These are phyloP conservation scores for Tolypocladium tropicale DNA, from an alignment of 2,329 filamentous ascomycete genomes.

Conservation along the genomic window DNA sequence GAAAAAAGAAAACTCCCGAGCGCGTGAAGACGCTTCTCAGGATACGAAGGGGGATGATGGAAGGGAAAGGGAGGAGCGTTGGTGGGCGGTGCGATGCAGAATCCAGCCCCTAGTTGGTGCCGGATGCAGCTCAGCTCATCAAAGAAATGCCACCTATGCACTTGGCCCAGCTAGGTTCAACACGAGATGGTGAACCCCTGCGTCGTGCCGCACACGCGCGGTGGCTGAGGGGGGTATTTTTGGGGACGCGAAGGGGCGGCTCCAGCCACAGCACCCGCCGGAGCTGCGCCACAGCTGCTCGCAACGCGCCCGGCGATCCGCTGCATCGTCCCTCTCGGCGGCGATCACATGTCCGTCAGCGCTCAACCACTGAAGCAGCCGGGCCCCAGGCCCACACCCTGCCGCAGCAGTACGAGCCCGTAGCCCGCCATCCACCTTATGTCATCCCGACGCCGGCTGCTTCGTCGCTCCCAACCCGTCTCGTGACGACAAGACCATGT, in stretches of 20 bases:
- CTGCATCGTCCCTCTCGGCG: neutral
- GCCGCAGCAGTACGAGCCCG: neutral
- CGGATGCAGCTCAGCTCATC: constrained; percentile 1
- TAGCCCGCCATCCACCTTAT: neutral
- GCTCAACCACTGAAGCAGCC: neutral
- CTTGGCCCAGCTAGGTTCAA: neutral
- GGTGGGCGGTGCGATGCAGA: neutral
- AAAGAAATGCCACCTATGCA: constrained; percentile 5
- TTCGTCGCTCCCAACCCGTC: neutral
- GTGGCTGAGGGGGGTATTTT: neutral
- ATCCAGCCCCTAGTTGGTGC: neutral
- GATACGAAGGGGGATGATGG: neutral
- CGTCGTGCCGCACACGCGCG: neutral
- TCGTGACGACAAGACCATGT: neutral
- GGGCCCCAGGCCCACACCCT: neutral
- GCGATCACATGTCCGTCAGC: neutral
- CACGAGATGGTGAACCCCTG: constrained; percentile 1
- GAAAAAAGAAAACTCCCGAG: constrained; percentile 6
- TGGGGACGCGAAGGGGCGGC: neutral
- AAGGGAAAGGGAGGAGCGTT: neutral
- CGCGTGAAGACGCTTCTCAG: constrained; percentile 5
- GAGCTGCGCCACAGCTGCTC: neutral
- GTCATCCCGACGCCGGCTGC: neutral
- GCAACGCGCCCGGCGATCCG: neutral
- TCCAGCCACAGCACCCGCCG: neutral